phyloP scores from a whole-genome alignment of 176 grass and related monocot genomes.

The bread wheat (Triticum aestivum) region DNA sequence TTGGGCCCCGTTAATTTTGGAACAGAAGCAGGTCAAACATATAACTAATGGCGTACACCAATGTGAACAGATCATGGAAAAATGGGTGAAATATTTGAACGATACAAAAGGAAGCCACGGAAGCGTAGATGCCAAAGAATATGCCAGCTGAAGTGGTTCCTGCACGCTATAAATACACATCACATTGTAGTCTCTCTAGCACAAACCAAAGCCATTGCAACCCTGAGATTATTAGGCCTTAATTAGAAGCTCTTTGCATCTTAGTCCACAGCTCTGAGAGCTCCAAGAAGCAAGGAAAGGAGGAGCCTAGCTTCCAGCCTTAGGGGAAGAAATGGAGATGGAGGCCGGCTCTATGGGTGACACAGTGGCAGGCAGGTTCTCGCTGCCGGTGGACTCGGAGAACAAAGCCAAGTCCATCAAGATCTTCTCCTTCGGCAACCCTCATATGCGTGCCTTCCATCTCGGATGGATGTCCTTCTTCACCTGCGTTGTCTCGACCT shows the following conservation, averaged over 20 bases:
- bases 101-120: neutral
- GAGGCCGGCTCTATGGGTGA: neutral
- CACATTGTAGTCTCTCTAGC: neutral
- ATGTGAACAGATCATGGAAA: neutral
- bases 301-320: neutral
- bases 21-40: neutral
- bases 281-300: neutral
- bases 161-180: neutral
- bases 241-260: neutral
- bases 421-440: conserved; percentile 56
- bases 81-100: neutral
- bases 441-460: conserved; percentile 81
- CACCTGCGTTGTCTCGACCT: conserved; percentile 87
- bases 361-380: conserved; percentile 35
- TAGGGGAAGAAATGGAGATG: neutral
- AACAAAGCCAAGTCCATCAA: conserved; percentile 73
- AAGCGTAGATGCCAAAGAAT: neutral
- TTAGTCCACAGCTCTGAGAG: neutral
- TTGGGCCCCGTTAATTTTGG: neutral
- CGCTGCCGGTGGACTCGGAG: conserved; percentile 77
- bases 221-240: neutral
- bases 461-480: conserved; percentile 89
- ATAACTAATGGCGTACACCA: neutral
- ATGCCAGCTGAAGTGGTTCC: neutral
- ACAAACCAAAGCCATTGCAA: neutral